A percentile compares a stretch with the other conserved stretches of the same genome.
phyloP scores from a whole-genome alignment of 352 stramenopile species.

The Phytopythium vexans region DNA sequence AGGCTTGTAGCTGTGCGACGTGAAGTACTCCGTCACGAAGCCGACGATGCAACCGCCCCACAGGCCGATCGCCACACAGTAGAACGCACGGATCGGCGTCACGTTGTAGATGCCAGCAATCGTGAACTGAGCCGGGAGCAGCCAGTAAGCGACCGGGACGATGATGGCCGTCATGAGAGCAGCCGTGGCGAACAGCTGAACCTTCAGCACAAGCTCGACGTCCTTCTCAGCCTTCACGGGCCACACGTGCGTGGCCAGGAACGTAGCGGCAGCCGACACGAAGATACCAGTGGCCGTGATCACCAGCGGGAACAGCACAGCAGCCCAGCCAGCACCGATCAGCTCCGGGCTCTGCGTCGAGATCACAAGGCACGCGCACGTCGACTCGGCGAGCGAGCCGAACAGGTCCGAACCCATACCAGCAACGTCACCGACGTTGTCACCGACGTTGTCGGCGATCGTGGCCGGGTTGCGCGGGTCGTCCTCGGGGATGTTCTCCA shows the following conservation, averaged over 20 bases:
- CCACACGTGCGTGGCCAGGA: slow-evolving; percentile 97
- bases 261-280: slow-evolving; percentile 95
- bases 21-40: slow-evolving; percentile 99
- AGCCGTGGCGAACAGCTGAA: slow-evolving; percentile 98
- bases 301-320: slow-evolving; percentile 96
- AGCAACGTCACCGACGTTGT: slow-evolving; percentile 99
- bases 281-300: slow-evolving; percentile 97
- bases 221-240: slow-evolving; percentile 94
- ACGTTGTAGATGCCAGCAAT: slow-evolving; percentile 72
- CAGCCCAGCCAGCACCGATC: slow-evolving; percentile 90
- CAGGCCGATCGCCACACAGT: slow-evolving; percentile 94
- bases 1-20: slow-evolving; percentile 96
- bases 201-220: slow-evolving; percentile 96
- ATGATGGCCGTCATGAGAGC: slow-evolving; percentile 94
- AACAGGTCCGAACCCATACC: slow-evolving; percentile 99
- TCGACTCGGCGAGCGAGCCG: slow-evolving; percentile 98
- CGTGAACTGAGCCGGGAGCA: slow-evolving; percentile 91
- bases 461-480: slow-evolving; percentile 99
- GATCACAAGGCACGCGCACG: slow-evolving; percentile 98
- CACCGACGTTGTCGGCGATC: slow-evolving; percentile 99
- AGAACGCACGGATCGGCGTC: slow-evolving; percentile 86
- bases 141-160: slow-evolving; percentile 85
- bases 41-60: slow-evolving; percentile 98
- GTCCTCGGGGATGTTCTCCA: slow-evolving; percentile 99
- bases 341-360: slow-evolving; percentile 90